phyloP scores from a whole-genome alignment of 2,329 filamentous ascomycete species.

The Exophiala sideris region DNA sequence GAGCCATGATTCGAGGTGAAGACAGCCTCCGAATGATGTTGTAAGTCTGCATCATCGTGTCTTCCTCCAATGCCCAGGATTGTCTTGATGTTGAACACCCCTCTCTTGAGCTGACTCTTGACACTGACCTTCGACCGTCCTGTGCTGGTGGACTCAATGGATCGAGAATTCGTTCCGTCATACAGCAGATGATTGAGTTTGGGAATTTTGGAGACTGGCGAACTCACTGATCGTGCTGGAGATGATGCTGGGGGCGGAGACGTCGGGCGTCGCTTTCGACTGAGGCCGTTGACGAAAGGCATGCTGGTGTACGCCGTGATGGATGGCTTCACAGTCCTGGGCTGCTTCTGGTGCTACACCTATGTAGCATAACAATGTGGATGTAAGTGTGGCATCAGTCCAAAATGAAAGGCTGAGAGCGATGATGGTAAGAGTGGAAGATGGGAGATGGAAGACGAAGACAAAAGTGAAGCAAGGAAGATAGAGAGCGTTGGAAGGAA shows the following conservation, averaged over 20 bases:
- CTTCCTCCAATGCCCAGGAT: slow-evolving; percentile 14
- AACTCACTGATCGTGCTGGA: slow-evolving; percentile 1
- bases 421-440: slow-evolving; percentile 1
- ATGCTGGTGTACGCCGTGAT: slow-evolving; percentile 1
- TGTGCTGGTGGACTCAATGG: slow-evolving; percentile 22
- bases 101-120: slow-evolving; percentile 19
- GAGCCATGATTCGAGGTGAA: slow-evolving; percentile 2
- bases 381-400: neutral
- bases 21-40: slow-evolving; percentile 8
- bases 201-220: slow-evolving; percentile 12
- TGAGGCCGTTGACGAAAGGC: slow-evolving; percentile 18
- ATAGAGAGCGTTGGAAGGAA: neutral
- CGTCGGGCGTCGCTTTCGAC: slow-evolving; percentile 17
- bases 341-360: neutral
- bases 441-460: neutral
- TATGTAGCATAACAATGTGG: slow-evolving; percentile 9
- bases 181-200: slow-evolving; percentile 19
- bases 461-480: neutral
- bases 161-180: slow-evolving; percentile 22
- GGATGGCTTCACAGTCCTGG: neutral
- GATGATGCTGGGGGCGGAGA: neutral
- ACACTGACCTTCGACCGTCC: slow-evolving; percentile 18
- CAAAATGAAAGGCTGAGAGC: slow-evolving; percentile 4
- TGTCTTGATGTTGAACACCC: slow-evolving; percentile 20
- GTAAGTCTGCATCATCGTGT: slow-evolving; percentile 5